These are phyloP conservation scores for Epichloe gansuensis DNA, from an alignment of 2,329 filamentous ascomycete species.

Conservation along the genomic window DNA sequence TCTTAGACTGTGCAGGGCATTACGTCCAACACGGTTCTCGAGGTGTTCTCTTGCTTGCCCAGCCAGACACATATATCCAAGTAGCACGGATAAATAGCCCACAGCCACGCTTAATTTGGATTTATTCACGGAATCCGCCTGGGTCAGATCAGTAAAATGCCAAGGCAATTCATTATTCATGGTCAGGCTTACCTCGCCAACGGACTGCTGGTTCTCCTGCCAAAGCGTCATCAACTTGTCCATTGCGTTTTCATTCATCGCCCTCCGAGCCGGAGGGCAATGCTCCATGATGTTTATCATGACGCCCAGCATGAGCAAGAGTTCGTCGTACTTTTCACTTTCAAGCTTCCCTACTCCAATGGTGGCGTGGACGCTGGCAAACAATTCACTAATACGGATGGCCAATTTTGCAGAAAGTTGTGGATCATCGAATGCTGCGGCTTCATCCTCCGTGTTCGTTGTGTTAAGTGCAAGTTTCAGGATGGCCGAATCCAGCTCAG, in stretches of 20 bases:
- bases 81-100: conserved; percentile 73
- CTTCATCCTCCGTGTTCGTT: conserved; percentile 70
- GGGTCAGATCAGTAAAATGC: not conserved
- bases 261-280: conserved; percentile 47
- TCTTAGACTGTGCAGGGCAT: conserved; percentile 33
- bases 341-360: conserved; percentile 37
- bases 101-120: conserved; percentile 70
- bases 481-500: conserved; percentile 16
- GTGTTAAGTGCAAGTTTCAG: conserved; percentile 65
- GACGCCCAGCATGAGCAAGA: conserved; percentile 68
- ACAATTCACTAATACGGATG: conserved; percentile 37
- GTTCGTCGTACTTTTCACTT: conserved; percentile 47
- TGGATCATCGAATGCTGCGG: conserved; percentile 54
- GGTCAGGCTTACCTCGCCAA: conserved; percentile 49
- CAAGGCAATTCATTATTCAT: not conserved
- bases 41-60: conserved; percentile 32
- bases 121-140: conserved; percentile 63
- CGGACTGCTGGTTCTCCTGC: conserved; percentile 51
- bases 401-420: conserved; percentile 39
- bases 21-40: conserved; percentile 27
- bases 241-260: conserved; percentile 30
- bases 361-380: conserved; percentile 34
- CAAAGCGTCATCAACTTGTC: conserved; percentile 53
- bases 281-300: conserved; percentile 84
- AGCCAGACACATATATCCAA: conserved; percentile 66